Evolutionary conservation across 257 asterid genomes (phyloP), one percentile per base, ranked within the genome.

Genomic region (Primulina eburnea): DNA sequence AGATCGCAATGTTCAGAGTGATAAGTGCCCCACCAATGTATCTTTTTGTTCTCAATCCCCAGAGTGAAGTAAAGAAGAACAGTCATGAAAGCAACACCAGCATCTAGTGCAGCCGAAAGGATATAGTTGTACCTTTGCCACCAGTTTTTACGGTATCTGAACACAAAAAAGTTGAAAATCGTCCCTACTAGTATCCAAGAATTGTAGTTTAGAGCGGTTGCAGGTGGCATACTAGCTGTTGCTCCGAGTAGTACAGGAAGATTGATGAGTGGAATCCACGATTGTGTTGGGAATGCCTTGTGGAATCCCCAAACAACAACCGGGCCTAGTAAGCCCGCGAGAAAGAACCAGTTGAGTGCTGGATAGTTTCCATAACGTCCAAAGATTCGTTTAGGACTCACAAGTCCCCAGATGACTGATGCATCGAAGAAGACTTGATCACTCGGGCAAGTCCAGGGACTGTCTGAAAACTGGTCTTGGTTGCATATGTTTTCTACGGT

Each of bases 321-420:
- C 0, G 95, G 97, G 4, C 82, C 86, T 21, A 89, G 1, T 0
- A 83, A 85, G 1, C 97, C 96, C 0, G 77, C 84, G 0, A 89
- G 40, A 62, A 91, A 89, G 62, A 72, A 77, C 97, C 95, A 89
- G 73, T 84, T 91, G 17, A 91, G 81, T 21, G 90, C 82, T 11
- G 43, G 6, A 71, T 91, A 91, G 28, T 82, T 82, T 26, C 89
- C 95, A 0, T 47, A 79, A 1, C 73, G 5, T 3, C 95, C 94
- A 14, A 90, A 89, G 28, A 89, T 83, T 20, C 92, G 69, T 37
- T n/a, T 60, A 0, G 97, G 97, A 40, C 97, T 92, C 0, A 86
- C 77, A 28, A 91, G 69, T 3, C 97, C 97, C 97, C 97, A 91
- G 5, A 89, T 83, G 14, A 89, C 92, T 0, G 97, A 89, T 21